These are phyloP conservation scores for Fusarium xylarioides DNA, from an alignment of 2,329 filamentous ascomycete genomes.

Conservation along the genomic window DNA sequence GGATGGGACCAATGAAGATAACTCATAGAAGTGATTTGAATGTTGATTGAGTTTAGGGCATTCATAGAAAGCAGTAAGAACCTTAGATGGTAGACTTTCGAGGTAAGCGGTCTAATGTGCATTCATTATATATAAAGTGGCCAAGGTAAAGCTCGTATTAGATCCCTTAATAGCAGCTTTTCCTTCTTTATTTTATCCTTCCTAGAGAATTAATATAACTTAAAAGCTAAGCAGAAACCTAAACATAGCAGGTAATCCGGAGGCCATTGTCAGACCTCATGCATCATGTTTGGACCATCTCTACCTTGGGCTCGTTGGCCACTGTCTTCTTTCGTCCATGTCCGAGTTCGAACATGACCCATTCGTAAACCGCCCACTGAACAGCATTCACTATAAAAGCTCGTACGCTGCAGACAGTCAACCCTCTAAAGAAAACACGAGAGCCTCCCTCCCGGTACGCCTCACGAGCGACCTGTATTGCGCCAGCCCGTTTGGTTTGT, in stretches of 20 bases:
- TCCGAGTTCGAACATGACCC: conserved; percentile 74
- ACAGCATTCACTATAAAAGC: conserved; percentile 94
- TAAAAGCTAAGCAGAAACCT: neutral
- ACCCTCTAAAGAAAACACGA: conserved; percentile 74
- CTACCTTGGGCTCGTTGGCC: neutral
- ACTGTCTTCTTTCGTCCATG: conserved; percentile 32
- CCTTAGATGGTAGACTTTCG: neutral
- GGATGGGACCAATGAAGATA: neutral
- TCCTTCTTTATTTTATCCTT: neutral
- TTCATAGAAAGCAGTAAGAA: neutral
- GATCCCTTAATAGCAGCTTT: neutral
- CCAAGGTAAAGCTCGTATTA: neutral
- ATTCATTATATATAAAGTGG: neutral
- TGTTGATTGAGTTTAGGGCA: neutral
- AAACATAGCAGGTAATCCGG: conserved; percentile 10
- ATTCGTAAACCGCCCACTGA: conserved; percentile 93
- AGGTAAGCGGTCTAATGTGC: neutral
- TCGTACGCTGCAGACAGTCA: conserved; percentile 83
- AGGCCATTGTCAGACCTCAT: neutral
- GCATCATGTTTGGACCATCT: neutral
- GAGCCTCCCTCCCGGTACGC: conserved; percentile 72
- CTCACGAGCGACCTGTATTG: conserved; percentile 70
- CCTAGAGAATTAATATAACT: neutral
- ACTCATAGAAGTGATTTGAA: neutral
- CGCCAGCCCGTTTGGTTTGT: conserved; percentile 52